A percentile compares a stretch with the other conserved stretches of the same genome.
phyloP scores from a whole-genome alignment of 2,329 filamentous ascomycete species.

The Aspergillus oerlinghausenensis region DNA sequence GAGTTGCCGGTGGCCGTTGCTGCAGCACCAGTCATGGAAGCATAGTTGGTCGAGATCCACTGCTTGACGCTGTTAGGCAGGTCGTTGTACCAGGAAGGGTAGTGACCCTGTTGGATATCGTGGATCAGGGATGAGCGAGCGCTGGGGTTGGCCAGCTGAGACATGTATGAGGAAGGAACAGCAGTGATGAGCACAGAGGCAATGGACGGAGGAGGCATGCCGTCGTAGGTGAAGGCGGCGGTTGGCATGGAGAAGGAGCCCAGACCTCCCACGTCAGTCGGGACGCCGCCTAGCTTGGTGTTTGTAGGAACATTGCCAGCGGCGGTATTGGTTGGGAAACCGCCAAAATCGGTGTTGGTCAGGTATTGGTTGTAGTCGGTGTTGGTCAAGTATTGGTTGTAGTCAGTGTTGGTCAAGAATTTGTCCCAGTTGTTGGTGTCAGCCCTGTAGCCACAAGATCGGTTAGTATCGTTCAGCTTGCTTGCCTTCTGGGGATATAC shows the following conservation, averaged over 20 bases:
- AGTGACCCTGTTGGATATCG: constrained; percentile 20
- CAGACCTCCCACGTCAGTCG: not conserved
- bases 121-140: constrained; percentile 18
- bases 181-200: constrained; percentile 22
- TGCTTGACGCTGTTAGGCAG: constrained; percentile 25
- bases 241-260: not conserved
- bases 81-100: constrained; percentile 23
- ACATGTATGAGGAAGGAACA: constrained; percentile 21
- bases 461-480: not conserved
- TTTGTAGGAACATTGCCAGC: not conserved
- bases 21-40: constrained; percentile 1
- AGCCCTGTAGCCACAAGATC: not conserved
- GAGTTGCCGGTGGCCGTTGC: not conserved
- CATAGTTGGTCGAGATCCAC: constrained; percentile 13
- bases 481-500: not conserved
- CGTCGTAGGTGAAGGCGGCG: constrained; percentile 5
- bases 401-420: not conserved
- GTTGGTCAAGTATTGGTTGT: not conserved
- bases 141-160: constrained; percentile 15
- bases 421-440: not conserved
- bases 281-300: not conserved
- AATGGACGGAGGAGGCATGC: constrained; percentile 21
- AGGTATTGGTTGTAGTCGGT: not conserved
- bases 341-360: not conserved
- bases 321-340: constrained; percentile 2